These are phyloP conservation scores for Colletotrichum gloeosporioides DNA, from an alignment of 2,329 filamentous ascomycete species.

Conservation along the genomic window DNA sequence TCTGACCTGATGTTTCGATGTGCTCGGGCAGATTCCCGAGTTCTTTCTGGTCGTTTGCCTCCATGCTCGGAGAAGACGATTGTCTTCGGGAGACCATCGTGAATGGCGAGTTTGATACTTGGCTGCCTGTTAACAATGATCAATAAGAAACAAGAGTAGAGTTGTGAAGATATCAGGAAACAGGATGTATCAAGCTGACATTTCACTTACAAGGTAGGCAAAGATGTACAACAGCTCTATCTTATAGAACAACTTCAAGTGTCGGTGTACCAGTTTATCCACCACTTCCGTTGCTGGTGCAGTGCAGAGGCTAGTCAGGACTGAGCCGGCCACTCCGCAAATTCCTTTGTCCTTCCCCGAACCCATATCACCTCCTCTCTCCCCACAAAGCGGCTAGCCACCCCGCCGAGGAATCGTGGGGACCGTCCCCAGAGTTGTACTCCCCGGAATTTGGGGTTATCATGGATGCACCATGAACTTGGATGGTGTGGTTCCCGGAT, in stretches of 20 bases:
- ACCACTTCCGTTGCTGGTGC: neutral
- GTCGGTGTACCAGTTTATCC: neutral
- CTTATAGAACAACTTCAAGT: neutral
- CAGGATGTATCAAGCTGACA: neutral
- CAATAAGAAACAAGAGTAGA: neutral
- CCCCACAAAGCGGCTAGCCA: neutral
- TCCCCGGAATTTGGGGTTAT: neutral
- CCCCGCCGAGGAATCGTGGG: neutral
- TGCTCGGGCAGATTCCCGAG: neutral
- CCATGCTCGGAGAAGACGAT: neutral
- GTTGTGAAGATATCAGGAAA: neutral
- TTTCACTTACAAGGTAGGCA: neutral
- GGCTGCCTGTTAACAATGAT: rapidly evolving
- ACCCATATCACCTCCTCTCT: neutral
- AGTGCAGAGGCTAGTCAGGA: neutral
- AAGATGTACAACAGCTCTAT: neutral
- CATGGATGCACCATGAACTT: neutral
- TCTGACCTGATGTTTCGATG: neutral
- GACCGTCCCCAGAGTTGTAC: neutral
- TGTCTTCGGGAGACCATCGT: neutral
- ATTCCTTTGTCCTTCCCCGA: neutral
- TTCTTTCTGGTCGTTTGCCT: neutral
- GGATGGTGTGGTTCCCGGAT: neutral
- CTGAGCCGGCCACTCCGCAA: neutral
- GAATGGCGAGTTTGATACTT: neutral